phyloP scores from a whole-genome alignment of 1,284 basidiomycete genomes.

The Agroathelia rolfsii region DNA sequence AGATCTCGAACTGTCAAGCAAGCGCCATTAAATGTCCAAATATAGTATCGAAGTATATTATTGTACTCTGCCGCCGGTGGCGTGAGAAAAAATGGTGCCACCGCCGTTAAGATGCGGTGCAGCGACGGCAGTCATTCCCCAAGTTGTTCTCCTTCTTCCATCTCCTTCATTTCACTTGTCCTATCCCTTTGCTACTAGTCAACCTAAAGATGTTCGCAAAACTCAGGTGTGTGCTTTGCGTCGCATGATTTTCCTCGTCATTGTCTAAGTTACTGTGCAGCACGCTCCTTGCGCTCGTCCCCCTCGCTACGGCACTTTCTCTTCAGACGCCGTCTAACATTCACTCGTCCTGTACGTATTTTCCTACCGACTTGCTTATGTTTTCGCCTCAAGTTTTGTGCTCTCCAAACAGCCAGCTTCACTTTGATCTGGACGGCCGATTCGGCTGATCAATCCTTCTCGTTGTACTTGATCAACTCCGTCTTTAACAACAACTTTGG shows the following conservation, averaged over 20 bases:
- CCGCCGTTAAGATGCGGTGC: too few relatives aligned
- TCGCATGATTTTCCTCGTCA: conserved; percentile 1
- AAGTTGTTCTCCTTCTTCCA: conserved; percentile 11
- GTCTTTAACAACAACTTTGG: conserved; percentile 5
- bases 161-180: conserved; percentile 7
- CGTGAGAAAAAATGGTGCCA: too few relatives aligned
- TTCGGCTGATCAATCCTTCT: conserved; percentile 28
- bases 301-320: conserved; percentile 39
- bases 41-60: too few relatives aligned
- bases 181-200: conserved; percentile 7
- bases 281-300: conserved; percentile 32
- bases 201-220: conserved; percentile 25
- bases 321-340: conserved; percentile 27
- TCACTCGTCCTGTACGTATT: conserved; percentile 21
- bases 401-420: too few relatives aligned
- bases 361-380: too few relatives aligned
- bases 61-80: too few relatives aligned
- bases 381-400: too few relatives aligned
- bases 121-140: too few relatives aligned
- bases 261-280: conserved; percentile 20
- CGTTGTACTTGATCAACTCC: conserved; percentile 4
- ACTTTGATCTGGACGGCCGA: conserved; percentile 39
- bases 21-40: too few relatives aligned
- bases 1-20: too few relatives aligned
- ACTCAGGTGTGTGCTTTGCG: conserved; percentile 19